These are phyloP conservation scores for Malassezia sp. DNA, from an alignment of 1,284 basidiomycete species.

Conservation along the genomic window DNA sequence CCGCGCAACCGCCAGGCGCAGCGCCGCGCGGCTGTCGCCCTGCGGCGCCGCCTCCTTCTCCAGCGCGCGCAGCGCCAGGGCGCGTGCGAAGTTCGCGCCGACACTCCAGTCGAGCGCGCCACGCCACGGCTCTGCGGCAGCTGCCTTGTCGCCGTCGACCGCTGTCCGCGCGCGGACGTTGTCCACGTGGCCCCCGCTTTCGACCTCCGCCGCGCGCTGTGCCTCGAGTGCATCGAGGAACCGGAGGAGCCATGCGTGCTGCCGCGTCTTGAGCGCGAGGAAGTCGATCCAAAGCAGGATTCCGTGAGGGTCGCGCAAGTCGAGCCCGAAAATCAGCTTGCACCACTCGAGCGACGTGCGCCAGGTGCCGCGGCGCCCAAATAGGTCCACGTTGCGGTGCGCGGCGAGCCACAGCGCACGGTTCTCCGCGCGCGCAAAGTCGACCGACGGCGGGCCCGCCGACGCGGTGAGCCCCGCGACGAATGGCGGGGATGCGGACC, in stretches of 20 bases:
- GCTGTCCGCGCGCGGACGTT: slow-evolving; percentile 22
- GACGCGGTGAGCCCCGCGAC: slow-evolving; percentile 28
- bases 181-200: not conserved
- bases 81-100: slow-evolving; percentile 30
- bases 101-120: slow-evolving; percentile 42
- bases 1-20: slow-evolving; percentile 32
- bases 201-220: slow-evolving; percentile 1
- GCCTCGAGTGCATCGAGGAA: slow-evolving; percentile 27
- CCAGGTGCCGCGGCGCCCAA: slow-evolving; percentile 42
- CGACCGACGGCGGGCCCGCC: slow-evolving; percentile 31
- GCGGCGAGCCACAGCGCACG: slow-evolving; percentile 40
- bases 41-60: slow-evolving; percentile 26
- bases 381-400: slow-evolving; percentile 37
- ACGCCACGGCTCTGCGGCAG: slow-evolving; percentile 19
- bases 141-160: slow-evolving; percentile 22
- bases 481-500: slow-evolving; percentile 31
- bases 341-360: slow-evolving; percentile 43
- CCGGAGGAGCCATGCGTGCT: slow-evolving; percentile 35
- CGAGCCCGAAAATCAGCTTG: slow-evolving; percentile 36
- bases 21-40: slow-evolving; percentile 25
- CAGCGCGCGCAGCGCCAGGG: slow-evolving; percentile 28
- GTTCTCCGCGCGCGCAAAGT: slow-evolving; percentile 39
- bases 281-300: slow-evolving; percentile 44
- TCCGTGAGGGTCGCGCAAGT: slow-evolving; percentile 39
- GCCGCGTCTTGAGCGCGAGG: slow-evolving; percentile 36